A percentile compares a stretch with the other conserved stretches of the same genome.
These are phyloP conservation scores for Arthrobotrys sinensis DNA, from an alignment of 2,329 filamentous ascomycete genomes.

Conservation along the genomic window DNA sequence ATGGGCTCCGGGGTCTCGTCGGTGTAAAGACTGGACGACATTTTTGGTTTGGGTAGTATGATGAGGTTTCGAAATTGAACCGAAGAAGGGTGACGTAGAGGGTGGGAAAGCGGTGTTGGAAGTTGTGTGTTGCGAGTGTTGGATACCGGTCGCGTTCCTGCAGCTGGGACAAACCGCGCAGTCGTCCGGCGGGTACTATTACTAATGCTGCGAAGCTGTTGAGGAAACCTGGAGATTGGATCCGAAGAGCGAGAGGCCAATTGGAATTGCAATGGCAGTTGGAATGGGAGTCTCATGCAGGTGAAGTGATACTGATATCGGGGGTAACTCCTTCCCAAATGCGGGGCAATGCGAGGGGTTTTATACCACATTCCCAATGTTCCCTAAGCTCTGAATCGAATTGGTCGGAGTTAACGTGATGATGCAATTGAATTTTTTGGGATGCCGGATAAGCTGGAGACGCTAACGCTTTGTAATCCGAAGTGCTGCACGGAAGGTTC, in stretches of 20 bases:
- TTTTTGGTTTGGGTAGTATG: slow-evolving; percentile 62
- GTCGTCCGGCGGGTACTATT: no score
- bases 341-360: slow-evolving; percentile 17
- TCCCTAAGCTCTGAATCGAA: background rate
- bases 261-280: background rate
- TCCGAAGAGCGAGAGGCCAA: background rate
- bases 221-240: background rate
- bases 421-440: slow-evolving; percentile 8
- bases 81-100: slow-evolving; percentile 5
- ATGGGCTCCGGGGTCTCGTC: slow-evolving; percentile 69
- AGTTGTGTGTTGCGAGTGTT: slow-evolving; percentile 15
- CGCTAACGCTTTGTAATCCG: slow-evolving; percentile 13
- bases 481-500: slow-evolving; percentile 8
- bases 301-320: background rate
- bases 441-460: background rate
- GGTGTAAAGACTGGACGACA: slow-evolving; percentile 69
- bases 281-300: background rate
- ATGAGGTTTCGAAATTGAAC: slow-evolving; percentile 1
- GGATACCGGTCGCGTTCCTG: background rate
- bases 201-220: background rate
- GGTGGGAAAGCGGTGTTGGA: background rate
- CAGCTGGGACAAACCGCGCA: background rate
- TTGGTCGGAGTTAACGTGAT: background rate
- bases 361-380: slow-evolving; percentile 18
- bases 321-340: background rate